Evolutionary conservation across 805 yeast genomes (phyloP).

Genomic region (Hanseniaspora opuntiae): DNA sequence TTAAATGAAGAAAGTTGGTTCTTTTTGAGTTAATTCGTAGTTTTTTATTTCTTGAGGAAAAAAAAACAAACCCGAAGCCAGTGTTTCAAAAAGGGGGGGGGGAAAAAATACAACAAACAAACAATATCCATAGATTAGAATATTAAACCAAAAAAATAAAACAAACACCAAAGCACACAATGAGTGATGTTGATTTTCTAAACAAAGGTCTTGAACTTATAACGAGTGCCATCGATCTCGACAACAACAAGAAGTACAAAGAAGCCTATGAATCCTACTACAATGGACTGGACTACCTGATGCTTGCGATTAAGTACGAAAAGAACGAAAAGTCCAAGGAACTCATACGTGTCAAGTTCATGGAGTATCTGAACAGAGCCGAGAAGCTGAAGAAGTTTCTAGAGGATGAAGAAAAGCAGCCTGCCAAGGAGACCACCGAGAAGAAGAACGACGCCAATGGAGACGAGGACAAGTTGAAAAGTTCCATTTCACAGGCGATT

Average conservation of each 20-base stretch:
- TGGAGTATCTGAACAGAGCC: constrained; percentile 83
- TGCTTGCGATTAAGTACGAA: constrained; percentile 91
- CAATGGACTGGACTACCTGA: constrained; percentile 83
- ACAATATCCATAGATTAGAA: not conserved
- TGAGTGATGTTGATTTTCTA: constrained; percentile 58
- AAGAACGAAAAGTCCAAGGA: constrained; percentile 83
- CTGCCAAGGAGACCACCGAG: constrained; percentile 23
- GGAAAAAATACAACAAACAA: not conserved
- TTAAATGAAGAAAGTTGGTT: too few species aligned
- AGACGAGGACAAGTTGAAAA: constrained; percentile 66
- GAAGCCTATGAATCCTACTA: constrained; percentile 90
- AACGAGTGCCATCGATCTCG: constrained; percentile 89
- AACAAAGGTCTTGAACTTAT: constrained; percentile 91
- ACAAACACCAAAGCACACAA: constrained; percentile 8
- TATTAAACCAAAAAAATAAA: not conserved
- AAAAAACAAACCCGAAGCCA: too few species aligned
- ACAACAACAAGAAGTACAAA: constrained; percentile 74
- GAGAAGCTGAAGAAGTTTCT: constrained; percentile 85
- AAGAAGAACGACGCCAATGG: constrained; percentile 42
- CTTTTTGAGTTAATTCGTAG: too few species aligned
- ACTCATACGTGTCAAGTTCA: constrained; percentile 71
- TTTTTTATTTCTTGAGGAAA: too few species aligned
- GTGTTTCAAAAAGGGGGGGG: too few species aligned
- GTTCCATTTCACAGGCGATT: constrained; percentile 85
- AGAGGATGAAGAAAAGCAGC: constrained; percentile 42